phyloP scores from a whole-genome alignment of 331 rosid species.

The Spiraea crenata region DNA sequence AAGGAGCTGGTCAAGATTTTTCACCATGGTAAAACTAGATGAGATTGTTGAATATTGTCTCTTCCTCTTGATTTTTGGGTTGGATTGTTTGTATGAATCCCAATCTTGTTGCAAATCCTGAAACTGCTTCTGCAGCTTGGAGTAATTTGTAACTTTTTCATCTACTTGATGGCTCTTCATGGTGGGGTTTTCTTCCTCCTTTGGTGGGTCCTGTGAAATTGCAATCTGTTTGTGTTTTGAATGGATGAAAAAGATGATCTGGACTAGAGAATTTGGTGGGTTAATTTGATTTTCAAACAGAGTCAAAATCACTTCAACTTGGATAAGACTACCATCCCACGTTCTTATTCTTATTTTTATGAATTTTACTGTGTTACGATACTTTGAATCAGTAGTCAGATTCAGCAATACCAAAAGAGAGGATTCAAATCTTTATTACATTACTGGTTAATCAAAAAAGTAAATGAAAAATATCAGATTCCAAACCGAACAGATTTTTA shows the following conservation, averaged over 20 bases:
- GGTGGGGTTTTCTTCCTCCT: constrained; percentile 23
- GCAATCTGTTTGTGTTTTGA: background rate
- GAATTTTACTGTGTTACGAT: background rate
- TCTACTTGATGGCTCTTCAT: constrained; percentile 28
- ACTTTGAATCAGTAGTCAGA: constrained; percentile 6
- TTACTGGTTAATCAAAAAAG: background rate
- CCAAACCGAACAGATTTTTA: background rate
- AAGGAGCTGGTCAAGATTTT: constrained; percentile 20
- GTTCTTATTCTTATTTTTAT: background rate
- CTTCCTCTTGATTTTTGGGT: constrained; percentile 23
- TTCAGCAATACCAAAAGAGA: background rate
- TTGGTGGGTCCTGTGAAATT: constrained; percentile 14
- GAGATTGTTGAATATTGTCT: constrained; percentile 3
- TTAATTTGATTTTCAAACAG: constrained; percentile 17
- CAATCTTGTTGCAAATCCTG: constrained; percentile 45
- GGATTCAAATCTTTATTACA: background rate
- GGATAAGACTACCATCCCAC: constrained; percentile 13
- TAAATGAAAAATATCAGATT: background rate
- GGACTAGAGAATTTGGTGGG: constrained; percentile 19
- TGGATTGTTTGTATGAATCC: constrained; percentile 43
- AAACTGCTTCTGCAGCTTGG: constrained; percentile 33
- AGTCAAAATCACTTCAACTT: background rate
- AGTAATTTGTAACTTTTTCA: constrained; percentile 5
- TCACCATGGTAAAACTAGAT: background rate
- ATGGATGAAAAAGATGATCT: background rate